Evolutionary conservation across 139 green algal genomes (phyloP).

Genomic region (Zygnema circumcarinatum): DNA sequence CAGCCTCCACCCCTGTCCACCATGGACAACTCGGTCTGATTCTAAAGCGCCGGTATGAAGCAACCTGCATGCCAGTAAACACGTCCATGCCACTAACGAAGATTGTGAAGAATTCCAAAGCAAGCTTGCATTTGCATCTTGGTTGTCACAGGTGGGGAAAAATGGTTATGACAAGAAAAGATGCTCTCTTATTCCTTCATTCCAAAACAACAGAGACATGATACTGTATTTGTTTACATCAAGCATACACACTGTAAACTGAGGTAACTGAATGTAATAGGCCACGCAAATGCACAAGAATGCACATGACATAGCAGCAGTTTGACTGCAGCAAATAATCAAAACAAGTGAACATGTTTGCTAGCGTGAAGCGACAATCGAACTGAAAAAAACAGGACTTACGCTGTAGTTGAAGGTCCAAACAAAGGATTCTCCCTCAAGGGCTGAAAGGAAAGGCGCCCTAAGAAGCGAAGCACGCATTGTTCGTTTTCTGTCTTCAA

Average conservation of each 20-base stretch:
- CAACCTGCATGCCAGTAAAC: constrained; percentile 24
- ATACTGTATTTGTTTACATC: too few species aligned
- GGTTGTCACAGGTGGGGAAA: too few species aligned
- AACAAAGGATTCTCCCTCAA: constrained; percentile 45
- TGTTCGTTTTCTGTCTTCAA: neutral
- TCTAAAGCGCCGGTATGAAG: constrained; percentile 51
- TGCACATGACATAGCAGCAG: too few species aligned
- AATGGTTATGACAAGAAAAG: too few species aligned
- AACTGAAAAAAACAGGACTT: constrained; percentile 4
- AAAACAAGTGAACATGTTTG: too few species aligned
- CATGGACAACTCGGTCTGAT: constrained; percentile 26
- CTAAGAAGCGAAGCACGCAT: constrained; percentile 46
- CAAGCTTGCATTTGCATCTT: constrained; percentile 1
- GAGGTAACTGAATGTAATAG: too few species aligned
- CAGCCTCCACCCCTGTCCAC: constrained; percentile 47
- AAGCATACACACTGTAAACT: too few species aligned
- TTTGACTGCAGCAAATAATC: too few species aligned
- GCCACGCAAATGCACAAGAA: too few species aligned
- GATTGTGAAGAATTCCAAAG: neutral
- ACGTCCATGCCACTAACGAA: neutral
- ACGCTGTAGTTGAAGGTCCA: constrained; percentile 45
- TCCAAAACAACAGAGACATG: too few species aligned
- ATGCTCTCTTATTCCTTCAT: too few species aligned
- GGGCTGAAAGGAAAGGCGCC: constrained; percentile 48
- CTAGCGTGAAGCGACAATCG: too few species aligned